A percentile compares a stretch with the other conserved stretches of the same genome.
These are phyloP conservation scores for Globisporangium yorkense DNA, from an alignment of 352 stramenopile genomes.

Conservation along the genomic window DNA sequence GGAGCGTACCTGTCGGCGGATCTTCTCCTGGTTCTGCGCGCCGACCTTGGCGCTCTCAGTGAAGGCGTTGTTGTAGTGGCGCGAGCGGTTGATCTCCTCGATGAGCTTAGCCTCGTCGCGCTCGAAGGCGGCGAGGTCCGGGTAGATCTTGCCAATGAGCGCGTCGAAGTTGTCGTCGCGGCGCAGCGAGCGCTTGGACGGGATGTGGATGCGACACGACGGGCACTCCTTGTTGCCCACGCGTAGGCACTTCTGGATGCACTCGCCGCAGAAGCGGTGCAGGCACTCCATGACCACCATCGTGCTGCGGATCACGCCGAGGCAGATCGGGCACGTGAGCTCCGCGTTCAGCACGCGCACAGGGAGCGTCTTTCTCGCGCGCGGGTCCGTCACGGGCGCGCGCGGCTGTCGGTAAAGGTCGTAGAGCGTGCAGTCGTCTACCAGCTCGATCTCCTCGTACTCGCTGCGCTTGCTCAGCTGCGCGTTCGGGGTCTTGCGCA, in stretches of 20 bases:
- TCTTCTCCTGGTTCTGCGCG: constrained; percentile 56
- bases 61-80: constrained; percentile 81
- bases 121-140: constrained; percentile 76
- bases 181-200: constrained; percentile 78
- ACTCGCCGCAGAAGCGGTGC: constrained; percentile 88
- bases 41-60: constrained; percentile 71
- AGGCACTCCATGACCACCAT: constrained; percentile 90
- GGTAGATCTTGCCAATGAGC: constrained; percentile 83
- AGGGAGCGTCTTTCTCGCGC: constrained; percentile 50
- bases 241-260: constrained; percentile 85
- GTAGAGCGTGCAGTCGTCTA: constrained; percentile 87
- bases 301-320: constrained; percentile 81
- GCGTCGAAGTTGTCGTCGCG: constrained; percentile 83
- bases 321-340: constrained; percentile 85
- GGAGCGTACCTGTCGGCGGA: constrained; percentile 42
- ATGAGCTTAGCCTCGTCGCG: constrained; percentile 79
- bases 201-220: constrained; percentile 87
- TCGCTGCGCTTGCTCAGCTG: constrained; percentile 62
- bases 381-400: constrained; percentile 45
- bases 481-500: constrained; percentile 29
- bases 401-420: constrained; percentile 86
- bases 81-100: constrained; percentile 63
- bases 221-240: constrained; percentile 86
- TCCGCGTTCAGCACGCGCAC: constrained; percentile 73
- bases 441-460: constrained; percentile 83